Base-by-base conservation (phyloP, 108 stramenopile species). In the Skeletonema costatum region DNA sequence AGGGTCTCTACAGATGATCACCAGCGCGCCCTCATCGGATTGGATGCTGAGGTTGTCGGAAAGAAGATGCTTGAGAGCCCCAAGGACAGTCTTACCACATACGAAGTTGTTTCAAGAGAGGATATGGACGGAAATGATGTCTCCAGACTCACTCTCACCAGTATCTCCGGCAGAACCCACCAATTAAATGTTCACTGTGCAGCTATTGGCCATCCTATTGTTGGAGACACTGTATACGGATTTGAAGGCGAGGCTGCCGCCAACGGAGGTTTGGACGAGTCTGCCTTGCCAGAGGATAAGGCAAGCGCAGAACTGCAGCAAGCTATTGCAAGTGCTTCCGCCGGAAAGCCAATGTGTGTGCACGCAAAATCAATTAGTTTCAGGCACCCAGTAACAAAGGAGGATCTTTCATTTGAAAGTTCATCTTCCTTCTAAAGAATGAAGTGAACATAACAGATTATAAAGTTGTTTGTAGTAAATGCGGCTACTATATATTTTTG, bases 131-230 rank as follows among this genome's bases (percentile, higher is more conserved):
- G 92, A 44, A 82, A 84, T 16, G 89, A 89, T 66, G 93, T 95
- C 19, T 85, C 92, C 2, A 80, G 93, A 64, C 87, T 95, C 31
- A 44, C 83, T 13, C 71, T 95, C 58, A 90, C 90, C n/a, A 89
- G 89, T 33, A 85, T 91, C 66, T 86, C 92, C 12, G 93, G 93
- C 2, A 77, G 95, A 64, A 92, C 89, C 61, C 95, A 96, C 84
- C 95, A 96, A 73, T 70, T 96, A 46, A 93, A 93, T 82, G 88
- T 92, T 33, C 95, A 96, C 68, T 79, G 89, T 74, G 93, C 95
- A 10, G 91, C 90, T 9, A 88, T 94, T 81, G 95, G 95, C 9
- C 95, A 96, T 78, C 93, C 95, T 2, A 94, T 96, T 82, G 89
- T 96, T 9, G 95, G 92, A 10, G 95, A 96, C 70, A 68, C 71